A percentile compares a stretch with the other conserved stretches of the same genome.
Evolutionary conservation across 768 basidiomycete genomes (phyloP).

Genomic region (Punctularia strigosozonata): DNA sequence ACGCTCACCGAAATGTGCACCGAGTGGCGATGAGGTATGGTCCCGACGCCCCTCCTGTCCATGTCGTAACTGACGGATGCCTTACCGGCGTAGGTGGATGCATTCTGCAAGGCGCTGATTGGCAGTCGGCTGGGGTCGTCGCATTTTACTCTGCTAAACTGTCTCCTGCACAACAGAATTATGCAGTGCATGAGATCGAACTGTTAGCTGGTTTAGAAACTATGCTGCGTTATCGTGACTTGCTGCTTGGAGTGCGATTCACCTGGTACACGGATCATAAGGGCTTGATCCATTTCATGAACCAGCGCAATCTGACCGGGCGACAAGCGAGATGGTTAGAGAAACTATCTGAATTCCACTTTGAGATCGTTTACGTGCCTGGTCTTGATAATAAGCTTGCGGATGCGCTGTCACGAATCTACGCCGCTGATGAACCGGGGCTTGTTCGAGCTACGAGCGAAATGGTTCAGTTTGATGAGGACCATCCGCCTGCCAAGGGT

Average conservation of each 20-base stretch:
- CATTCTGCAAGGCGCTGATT: slow-evolving; percentile 13
- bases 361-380: slow-evolving; percentile 17
- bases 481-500: background rate
- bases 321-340: slow-evolving; percentile 19
- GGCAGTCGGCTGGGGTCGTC: slow-evolving; percentile 7
- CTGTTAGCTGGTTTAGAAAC: slow-evolving; percentile 23
- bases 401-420: slow-evolving; percentile 14
- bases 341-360: slow-evolving; percentile 17
- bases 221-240: slow-evolving; percentile 19
- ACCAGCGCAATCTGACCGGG: slow-evolving; percentile 13
- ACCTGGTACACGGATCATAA: slow-evolving; percentile 19
- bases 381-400: slow-evolving; percentile 16
- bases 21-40: slow-evolving; percentile 15
- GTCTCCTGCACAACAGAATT: slow-evolving; percentile 16
- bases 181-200: slow-evolving; percentile 28
- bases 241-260: slow-evolving; percentile 14
- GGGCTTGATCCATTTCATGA: slow-evolving; percentile 11
- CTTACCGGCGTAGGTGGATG: slow-evolving; percentile 8
- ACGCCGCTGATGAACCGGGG: slow-evolving; percentile 11
- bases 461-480: slow-evolving; percentile 9
- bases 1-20: slow-evolving; percentile 7
- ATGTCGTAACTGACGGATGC: slow-evolving; percentile 16
- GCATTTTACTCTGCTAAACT: slow-evolving; percentile 19
- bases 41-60: slow-evolving; percentile 9
- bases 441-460: slow-evolving; percentile 13